These are phyloP conservation scores for Catharanthus roseus DNA, from an alignment of 257 asterid genomes.

Conservation along the genomic window DNA sequence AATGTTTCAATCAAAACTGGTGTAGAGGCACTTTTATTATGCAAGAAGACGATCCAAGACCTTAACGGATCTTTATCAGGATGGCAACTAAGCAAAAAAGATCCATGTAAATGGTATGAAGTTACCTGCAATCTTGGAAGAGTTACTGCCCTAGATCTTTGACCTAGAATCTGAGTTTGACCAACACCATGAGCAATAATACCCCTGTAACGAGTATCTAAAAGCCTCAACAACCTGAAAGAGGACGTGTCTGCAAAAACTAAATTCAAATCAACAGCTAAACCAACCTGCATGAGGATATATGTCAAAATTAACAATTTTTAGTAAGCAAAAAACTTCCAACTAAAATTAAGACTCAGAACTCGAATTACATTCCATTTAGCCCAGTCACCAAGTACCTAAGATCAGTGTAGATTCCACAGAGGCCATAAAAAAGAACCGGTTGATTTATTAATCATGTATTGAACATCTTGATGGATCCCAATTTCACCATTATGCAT, in stretches of 20 bases:
- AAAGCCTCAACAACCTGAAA: constrained; percentile 74
- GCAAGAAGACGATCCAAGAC: constrained; percentile 78
- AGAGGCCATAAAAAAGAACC: neutral
- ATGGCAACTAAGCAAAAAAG: constrained; percentile 49
- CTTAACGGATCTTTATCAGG: constrained; percentile 52
- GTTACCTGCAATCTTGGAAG: constrained; percentile 55
- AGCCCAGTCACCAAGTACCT: neutral
- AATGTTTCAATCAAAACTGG: constrained; percentile 47
- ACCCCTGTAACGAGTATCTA: constrained; percentile 82
- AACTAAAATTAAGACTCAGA: neutral
- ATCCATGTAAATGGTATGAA: constrained; percentile 70
- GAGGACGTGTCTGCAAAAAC: constrained; percentile 13
- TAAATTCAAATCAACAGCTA: neutral
- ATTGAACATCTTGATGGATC: neutral
- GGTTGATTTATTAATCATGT: neutral
- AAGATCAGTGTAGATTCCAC: neutral
- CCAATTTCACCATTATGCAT: neutral
- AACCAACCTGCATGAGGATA: neutral
- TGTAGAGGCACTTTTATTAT: constrained; percentile 53
- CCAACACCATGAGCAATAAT: constrained; percentile 95
- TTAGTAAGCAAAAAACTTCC: neutral
- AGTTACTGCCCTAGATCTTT: constrained; percentile 61
- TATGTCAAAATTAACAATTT: neutral
- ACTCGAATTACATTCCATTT: neutral
- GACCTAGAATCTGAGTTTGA: constrained; percentile 90